phyloP scores from a whole-genome alignment of 345 rosid species.

The Toxicodendron radicans region DNA sequence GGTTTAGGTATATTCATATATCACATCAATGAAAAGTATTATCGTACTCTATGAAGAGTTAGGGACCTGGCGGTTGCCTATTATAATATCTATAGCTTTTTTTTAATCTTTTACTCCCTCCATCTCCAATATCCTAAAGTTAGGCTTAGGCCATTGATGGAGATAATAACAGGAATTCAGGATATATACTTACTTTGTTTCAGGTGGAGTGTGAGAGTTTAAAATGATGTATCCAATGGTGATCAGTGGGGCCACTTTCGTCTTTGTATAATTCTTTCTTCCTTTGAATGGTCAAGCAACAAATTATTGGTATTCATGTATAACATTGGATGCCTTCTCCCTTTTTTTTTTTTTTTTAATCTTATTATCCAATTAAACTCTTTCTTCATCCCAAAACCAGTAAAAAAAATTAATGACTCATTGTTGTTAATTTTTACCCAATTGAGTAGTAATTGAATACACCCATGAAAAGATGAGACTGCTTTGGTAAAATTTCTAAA shows the following conservation, averaged over 20 bases:
- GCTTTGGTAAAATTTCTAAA: neutral
- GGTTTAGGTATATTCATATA: slow-evolving; percentile 20
- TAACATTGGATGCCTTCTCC: slow-evolving; percentile 39
- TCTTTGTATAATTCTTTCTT: slow-evolving; percentile 23
- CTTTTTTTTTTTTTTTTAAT: neutral
- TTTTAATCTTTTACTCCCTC: neutral
- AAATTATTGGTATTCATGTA: slow-evolving; percentile 36
- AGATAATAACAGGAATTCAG: neutral
- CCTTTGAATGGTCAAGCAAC: slow-evolving; percentile 49
- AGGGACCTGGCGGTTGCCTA: neutral
- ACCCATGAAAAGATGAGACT: neutral
- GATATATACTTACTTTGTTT: neutral
- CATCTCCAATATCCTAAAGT: no score
- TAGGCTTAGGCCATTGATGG: neutral
- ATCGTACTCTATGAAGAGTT: slow-evolving; percentile 11
- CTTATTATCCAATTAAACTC: neutral
- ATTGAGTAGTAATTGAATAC: no score
- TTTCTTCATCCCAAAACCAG: no score
- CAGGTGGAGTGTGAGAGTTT: slow-evolving; percentile 11
- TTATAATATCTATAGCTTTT: neutral
- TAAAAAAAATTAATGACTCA: no score
- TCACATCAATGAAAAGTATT: slow-evolving; percentile 32
- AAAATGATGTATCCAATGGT: slow-evolving; percentile 17
- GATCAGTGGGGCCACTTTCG: slow-evolving; percentile 22
- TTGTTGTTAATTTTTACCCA: no score